A percentile compares a stretch with the other conserved stretches of the same genome.
Evolutionary conservation across 1,284 basidiomycete species (phyloP).

Genomic region (Pseudozyma sp.): DNA sequence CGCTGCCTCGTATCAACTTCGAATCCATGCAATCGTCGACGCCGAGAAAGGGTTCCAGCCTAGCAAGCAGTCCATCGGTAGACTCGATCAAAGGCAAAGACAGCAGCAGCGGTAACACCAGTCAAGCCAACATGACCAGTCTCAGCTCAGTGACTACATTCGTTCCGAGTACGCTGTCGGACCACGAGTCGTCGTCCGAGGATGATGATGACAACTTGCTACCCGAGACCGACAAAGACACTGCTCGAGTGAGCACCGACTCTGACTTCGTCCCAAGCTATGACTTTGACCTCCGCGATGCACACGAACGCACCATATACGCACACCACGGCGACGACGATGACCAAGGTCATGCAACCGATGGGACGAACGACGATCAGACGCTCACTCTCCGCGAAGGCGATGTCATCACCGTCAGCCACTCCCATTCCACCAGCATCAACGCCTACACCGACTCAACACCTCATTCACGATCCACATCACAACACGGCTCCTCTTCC

Average conservation of each 20-base stretch:
- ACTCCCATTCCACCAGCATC: conserved; percentile 34
- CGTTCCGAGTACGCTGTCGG: conserved; percentile 21
- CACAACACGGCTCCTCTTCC: conserved; percentile 7
- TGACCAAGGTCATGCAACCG: neutral
- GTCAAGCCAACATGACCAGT: conserved; percentile 4
- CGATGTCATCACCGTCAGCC: conserved; percentile 32
- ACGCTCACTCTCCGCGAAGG: conserved; percentile 20
- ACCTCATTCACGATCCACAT: conserved; percentile 16
- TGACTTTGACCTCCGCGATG: conserved; percentile 35
- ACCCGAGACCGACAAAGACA: neutral
- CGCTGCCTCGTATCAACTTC: conserved; percentile 14
- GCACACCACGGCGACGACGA: neutral
- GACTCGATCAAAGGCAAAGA: conserved; percentile 15
- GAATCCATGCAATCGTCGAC: conserved; percentile 22
- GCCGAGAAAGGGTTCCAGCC: conserved; percentile 5
- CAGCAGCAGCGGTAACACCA: conserved; percentile 9
- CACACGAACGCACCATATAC: conserved; percentile 23
- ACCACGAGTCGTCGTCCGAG: conserved; percentile 12
- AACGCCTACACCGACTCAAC: conserved; percentile 15
- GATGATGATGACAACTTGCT: conserved; percentile 10
- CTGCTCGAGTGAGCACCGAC: neutral
- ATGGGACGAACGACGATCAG: conserved; percentile 8
- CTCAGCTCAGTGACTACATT: conserved; percentile 45
- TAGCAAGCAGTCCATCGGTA: conserved; percentile 1
- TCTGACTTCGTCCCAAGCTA: conserved; percentile 14